A percentile compares a stretch with the other conserved stretches of the same genome.
phyloP scores from a whole-genome alignment of 768 basidiomycete species.

The Pulveroboletus sp. region DNA sequence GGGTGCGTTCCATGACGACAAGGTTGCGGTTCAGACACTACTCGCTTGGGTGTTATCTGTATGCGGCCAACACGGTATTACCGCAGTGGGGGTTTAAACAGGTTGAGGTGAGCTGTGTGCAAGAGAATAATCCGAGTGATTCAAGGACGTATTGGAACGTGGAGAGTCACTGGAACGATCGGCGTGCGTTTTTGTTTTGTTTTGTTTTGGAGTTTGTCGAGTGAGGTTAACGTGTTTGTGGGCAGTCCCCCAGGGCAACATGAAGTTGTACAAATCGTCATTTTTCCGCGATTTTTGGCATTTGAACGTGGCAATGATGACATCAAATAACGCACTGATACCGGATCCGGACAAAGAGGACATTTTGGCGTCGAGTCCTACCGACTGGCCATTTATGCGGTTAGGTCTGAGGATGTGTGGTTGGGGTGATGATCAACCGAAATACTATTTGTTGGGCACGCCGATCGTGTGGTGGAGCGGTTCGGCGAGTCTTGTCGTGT shows the following conservation, averaged over 20 bases:
- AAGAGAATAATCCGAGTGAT: conserved; percentile 79
- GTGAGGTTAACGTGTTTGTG: not conserved
- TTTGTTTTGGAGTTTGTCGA: not conserved
- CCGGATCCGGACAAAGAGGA: conserved; percentile 99
- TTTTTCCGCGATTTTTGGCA: conserved; percentile 99
- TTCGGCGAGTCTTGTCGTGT: conserved; percentile 60
- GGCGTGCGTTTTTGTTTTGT: conserved; percentile 55
- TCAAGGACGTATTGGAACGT: conserved; percentile 97
- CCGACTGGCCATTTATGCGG: conserved; percentile 91
- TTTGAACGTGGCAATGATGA: conserved; percentile 99
- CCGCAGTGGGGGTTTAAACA: conserved; percentile 99
- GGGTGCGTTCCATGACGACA: conserved; percentile 90
- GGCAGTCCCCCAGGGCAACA: conserved; percentile 79
- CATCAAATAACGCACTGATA: conserved; percentile 96
- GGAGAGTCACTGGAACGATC: conserved; percentile 95
- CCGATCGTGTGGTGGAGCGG: conserved; percentile 91
- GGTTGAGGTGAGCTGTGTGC: conserved; percentile 91
- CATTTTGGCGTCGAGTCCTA: conserved; percentile 88
- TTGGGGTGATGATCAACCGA: conserved; percentile 83
- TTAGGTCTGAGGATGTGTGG: conserved; percentile 96
- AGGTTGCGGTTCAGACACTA: conserved; percentile 81
- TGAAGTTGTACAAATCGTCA: conserved; percentile 83
- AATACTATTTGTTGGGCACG: conserved; percentile 94
- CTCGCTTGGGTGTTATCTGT: conserved; percentile 79
- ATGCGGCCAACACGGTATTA: conserved; percentile 82